Evolutionary conservation across 805 yeast genomes (phyloP).

Genomic region (Candida awuae): DNA sequence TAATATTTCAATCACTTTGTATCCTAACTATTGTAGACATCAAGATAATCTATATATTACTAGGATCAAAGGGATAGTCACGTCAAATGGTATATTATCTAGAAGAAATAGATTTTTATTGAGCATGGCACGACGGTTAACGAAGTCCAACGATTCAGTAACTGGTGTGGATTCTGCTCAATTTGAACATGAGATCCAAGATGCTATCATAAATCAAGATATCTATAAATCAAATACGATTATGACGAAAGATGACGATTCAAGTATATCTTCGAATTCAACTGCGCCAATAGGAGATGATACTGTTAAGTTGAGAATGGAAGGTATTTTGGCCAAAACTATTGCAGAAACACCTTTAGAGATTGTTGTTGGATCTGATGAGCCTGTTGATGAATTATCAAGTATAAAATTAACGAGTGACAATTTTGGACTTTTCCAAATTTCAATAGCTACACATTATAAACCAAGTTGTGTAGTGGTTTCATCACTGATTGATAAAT

Average conservation of each 20-base stretch:
- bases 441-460: conserved; percentile 46
- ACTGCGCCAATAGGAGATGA: conserved; percentile 14
- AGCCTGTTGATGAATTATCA: conserved; percentile 27
- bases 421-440: conserved; percentile 55
- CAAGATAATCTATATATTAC: conserved; percentile 38
- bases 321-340: conserved; percentile 62
- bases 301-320: conserved; percentile 53
- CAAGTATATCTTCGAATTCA: conserved; percentile 14
- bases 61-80: conserved; percentile 65
- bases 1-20: conserved; percentile 54
- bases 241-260: conserved; percentile 17
- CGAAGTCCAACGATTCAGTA: conserved; percentile 31
- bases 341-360: conserved; percentile 49
- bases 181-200: conserved; percentile 32
- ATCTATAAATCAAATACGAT: conserved; percentile 2
- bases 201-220: conserved; percentile 26
- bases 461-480: conserved; percentile 54
- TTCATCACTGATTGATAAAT: conserved; percentile 38
- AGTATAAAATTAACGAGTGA: conserved; percentile 44
- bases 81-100: conserved; percentile 58
- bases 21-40: conserved; percentile 46
- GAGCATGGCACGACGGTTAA: conserved; percentile 61
- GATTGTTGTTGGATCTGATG: conserved; percentile 47
- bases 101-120: conserved; percentile 65
- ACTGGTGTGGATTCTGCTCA: conserved; percentile 24